Percentiles rank a stretch among this genome's conserved stretches.
These are phyloP conservation scores for Ogataea angusta DNA, from an alignment of 805 yeast species.

Conservation along the genomic window DNA sequence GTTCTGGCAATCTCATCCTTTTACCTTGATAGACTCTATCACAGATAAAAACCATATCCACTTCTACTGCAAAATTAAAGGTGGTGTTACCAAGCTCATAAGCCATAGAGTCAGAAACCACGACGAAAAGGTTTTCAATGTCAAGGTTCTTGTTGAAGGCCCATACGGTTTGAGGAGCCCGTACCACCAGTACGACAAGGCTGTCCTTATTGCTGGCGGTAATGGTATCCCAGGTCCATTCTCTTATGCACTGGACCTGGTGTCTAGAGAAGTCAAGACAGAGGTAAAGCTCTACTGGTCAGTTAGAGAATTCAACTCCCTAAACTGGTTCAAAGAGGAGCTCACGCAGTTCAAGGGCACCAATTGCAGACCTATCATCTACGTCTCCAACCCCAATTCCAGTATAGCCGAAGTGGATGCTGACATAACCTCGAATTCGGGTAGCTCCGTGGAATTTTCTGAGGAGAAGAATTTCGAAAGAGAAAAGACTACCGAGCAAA, in stretches of 20 bases:
- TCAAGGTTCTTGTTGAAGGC: constrained; percentile 55
- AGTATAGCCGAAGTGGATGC: constrained; percentile 11
- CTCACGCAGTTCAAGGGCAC: constrained; percentile 33
- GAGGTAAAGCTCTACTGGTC: constrained; percentile 59
- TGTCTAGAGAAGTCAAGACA: constrained; percentile 30
- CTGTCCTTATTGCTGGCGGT: constrained; percentile 68
- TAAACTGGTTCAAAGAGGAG: constrained; percentile 51
- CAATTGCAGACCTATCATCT: constrained; percentile 37
- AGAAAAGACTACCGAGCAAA: constrained; percentile 14
- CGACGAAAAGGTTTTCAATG: constrained; percentile 27
- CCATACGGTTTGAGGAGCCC: constrained; percentile 65
- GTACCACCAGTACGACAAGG: constrained; percentile 47
- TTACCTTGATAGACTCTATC: constrained; percentile 47
- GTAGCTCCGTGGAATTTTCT: constrained; percentile 9
- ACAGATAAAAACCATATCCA: constrained; percentile 37
- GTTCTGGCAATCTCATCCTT: constrained; percentile 58
- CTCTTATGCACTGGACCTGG: constrained; percentile 39
- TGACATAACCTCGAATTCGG: constrained; percentile 1
- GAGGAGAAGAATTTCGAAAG: constrained; percentile 12
- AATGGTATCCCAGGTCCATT: constrained; percentile 66
- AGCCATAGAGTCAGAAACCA: constrained; percentile 28
- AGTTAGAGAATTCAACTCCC: constrained; percentile 48
- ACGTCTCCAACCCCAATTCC: constrained; percentile 37
- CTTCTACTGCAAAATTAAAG: constrained; percentile 48
- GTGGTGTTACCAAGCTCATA: constrained; percentile 53